A percentile compares a stretch with the other conserved stretches of the same genome.
These are phyloP conservation scores for Xylaria palmicola DNA, from an alignment of 495 filamentous ascomycete genomes.

Conservation along the genomic window DNA sequence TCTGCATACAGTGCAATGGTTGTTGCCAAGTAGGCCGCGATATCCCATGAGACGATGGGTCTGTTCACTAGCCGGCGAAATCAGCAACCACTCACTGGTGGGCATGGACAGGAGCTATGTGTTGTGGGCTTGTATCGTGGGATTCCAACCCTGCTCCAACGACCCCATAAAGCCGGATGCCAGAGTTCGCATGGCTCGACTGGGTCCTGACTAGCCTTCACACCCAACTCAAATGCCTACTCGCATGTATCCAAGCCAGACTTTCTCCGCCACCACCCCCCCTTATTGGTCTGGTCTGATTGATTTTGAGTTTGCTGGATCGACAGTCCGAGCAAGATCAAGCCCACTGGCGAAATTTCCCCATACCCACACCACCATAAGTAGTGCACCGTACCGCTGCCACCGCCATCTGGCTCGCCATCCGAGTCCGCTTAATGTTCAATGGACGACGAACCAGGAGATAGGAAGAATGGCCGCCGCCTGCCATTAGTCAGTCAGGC, in stretches of 20 bases:
- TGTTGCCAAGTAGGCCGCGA: conserved; percentile 1
- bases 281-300: neutral
- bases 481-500: too few species aligned
- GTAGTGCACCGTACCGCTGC: too few species aligned
- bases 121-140: neutral
- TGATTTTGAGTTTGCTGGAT: neutral
- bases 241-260: neutral
- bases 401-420: neutral
- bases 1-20: neutral
- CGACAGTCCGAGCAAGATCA: neutral
- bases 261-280: neutral
- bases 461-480: too few species aligned
- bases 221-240: neutral
- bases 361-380: conserved; percentile 12
- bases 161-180: neutral
- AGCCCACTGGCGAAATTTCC: neutral
- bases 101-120: neutral
- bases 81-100: conserved; percentile 1
- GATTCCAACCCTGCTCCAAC: neutral
- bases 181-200: conserved; percentile 13
- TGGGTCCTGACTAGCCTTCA: neutral
- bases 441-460: too few species aligned
- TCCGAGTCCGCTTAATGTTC: neutral
- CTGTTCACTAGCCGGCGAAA: neutral
- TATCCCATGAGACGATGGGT: neutral